Evolutionary conservation across 768 basidiomycete species (phyloP).

Genomic region (Psilocybe cyanescens): DNA sequence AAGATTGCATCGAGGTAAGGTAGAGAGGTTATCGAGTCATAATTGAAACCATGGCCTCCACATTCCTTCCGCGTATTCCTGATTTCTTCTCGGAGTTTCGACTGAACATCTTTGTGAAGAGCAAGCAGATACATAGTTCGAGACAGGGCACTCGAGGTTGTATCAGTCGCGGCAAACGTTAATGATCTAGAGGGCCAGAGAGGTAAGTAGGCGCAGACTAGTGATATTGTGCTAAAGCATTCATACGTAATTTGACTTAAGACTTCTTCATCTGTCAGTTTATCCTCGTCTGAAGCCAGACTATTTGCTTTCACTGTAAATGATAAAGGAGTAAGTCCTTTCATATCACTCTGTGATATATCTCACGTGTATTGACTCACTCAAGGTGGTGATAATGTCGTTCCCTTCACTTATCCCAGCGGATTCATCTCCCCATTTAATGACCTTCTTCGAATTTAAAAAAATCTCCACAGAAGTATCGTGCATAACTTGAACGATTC

Average conservation of each 20-base stretch:
- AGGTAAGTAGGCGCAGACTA: too few species aligned
- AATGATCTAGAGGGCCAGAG: conserved; percentile 17
- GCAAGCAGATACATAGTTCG: conserved; percentile 40
- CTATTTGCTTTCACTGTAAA: conserved; percentile 38
- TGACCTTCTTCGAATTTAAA: conserved; percentile 35
- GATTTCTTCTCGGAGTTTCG: conserved; percentile 42
- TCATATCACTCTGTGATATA: too few species aligned
- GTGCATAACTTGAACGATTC: conserved; percentile 39
- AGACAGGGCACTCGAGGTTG: conserved; percentile 42
- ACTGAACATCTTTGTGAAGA: conserved; percentile 30
- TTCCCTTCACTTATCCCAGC: conserved; percentile 39
- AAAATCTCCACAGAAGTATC: conserved; percentile 38
- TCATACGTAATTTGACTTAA: conserved; percentile 32
- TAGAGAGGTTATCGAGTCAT: conserved; percentile 40
- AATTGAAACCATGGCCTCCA: conserved; percentile 28
- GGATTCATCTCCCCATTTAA: conserved; percentile 38
- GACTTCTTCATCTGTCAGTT: conserved; percentile 35
- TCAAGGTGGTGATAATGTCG: conserved; percentile 50
- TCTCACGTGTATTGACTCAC: conserved; percentile 29
- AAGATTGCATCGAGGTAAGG: conserved; percentile 43
- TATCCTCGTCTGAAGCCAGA: conserved; percentile 32
- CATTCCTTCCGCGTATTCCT: conserved; percentile 23
- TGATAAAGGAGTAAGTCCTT: neutral
- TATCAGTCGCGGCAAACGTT: conserved; percentile 46
- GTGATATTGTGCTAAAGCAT: neutral